Conservation (phyloP, 2,329 filamentous ascomycete genomes). For the Westerdykella aurantiaca region DNA sequence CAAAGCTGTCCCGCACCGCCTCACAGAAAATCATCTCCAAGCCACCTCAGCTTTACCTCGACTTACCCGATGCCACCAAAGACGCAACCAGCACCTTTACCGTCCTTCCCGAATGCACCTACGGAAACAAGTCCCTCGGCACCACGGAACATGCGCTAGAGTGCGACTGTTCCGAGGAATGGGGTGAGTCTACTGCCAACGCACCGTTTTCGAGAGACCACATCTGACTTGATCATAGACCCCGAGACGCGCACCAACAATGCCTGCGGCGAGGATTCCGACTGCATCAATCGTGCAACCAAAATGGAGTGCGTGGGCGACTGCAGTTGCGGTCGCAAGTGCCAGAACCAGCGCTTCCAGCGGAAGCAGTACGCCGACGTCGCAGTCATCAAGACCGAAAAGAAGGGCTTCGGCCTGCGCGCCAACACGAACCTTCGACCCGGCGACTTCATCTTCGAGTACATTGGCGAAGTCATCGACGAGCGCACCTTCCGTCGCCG, state of each 20-base stretch:
- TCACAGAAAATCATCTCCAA: slow-evolving; percentile 63
- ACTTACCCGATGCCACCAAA: slow-evolving; percentile 71
- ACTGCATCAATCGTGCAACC: slow-evolving; percentile 96
- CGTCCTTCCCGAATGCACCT: slow-evolving; percentile 77
- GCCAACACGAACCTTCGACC: slow-evolving; percentile 69
- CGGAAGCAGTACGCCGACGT: slow-evolving; percentile 84
- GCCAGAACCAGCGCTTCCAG: slow-evolving; percentile 93
- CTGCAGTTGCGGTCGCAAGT: slow-evolving; percentile 79
- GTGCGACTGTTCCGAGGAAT: slow-evolving; percentile 92
- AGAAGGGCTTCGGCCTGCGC: slow-evolving; percentile 92
- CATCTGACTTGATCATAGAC: slow-evolving; percentile 43
- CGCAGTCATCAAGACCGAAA: slow-evolving; percentile 93
- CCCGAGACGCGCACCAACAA: slow-evolving; percentile 55
- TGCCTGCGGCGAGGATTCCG: slow-evolving; percentile 91
- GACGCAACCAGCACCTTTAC: slow-evolving; percentile 74
- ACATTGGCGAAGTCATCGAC: slow-evolving; percentile 96
- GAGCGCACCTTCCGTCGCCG: slow-evolving; percentile 82
- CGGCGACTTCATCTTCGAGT: slow-evolving; percentile 95
- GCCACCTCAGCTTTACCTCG: slow-evolving; percentile 61
- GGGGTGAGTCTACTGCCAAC: slow-evolving; percentile 60
- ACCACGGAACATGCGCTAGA: slow-evolving; percentile 89
- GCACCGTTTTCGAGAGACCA: slow-evolving; percentile 1
- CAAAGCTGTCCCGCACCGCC: slow-evolving; percentile 67
- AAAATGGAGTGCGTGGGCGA: slow-evolving; percentile 93
- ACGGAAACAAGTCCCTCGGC: slow-evolving; percentile 86